Evolutionary conservation across 495 filamentous ascomycete species (phyloP), one percentile per base, ranked within the genome.

Genomic region (Penicillium ochrochloron): DNA sequence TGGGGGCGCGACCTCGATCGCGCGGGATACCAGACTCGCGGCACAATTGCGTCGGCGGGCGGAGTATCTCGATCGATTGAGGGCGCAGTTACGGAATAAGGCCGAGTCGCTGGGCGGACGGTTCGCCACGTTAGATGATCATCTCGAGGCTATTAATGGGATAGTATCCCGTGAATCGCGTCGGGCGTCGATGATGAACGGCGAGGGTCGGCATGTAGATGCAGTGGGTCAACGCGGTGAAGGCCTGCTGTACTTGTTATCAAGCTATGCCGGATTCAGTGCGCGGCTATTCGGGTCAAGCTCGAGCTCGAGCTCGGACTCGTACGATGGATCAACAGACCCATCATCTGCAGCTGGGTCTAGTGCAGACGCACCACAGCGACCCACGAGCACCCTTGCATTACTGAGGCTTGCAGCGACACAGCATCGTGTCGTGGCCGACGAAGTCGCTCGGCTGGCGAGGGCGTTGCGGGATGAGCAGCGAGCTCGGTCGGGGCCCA

Each of bases 121-220:
- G n/a, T 73, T 82, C 50, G 70, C 70, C 23, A 77, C 74, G 0
- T 62, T 82, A 3, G 79, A 81, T 52, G 79, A 81, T 61, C 78
- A 82, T 42, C 69, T 81, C 19, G 74, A 80, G 39, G 80, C 78
- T 0, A 74, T 82, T 27, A 70, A 74, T 35, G 59, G 63, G 29
- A 75, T 82, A n/a, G 60, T 76, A 2, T 44, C 67, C 19, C 73
- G 73, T 1, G 74, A 76, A 51, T 63, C 69, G 57, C 64, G 67
- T 2, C 60, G 63, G 29, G 65, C 58, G 14, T 53, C 61, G n/a
- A 29, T 72, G 34, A 12, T 55, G 54, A 19, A 52, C 27, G n/a
- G 41, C 11, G 21, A 25, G 7, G 3, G 8, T 8, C 12, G 15
- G 15, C 23, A 5, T 34, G 48, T 11, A 41, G 41, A 27, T 29